A percentile compares a stretch with the other conserved stretches of the same genome.
Conservation (phyloP, 2,329 filamentous ascomycete species). For the Clonostachys solani region DNA sequence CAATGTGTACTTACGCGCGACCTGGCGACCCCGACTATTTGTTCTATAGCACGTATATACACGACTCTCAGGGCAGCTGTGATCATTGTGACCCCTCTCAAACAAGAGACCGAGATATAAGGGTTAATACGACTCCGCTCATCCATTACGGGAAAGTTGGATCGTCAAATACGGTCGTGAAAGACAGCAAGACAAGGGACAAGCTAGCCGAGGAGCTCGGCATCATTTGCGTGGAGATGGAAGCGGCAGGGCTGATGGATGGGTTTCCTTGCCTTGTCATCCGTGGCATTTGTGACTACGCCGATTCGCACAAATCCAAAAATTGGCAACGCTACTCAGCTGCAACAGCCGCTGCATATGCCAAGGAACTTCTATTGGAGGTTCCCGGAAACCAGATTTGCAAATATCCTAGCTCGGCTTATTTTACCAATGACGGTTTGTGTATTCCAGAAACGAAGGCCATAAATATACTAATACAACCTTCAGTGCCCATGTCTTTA, state of each 20-base stretch:
- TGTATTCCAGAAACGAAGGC: too few relatives aligned
- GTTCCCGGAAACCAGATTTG: too few relatives aligned
- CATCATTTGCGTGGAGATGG: constrained; percentile 24
- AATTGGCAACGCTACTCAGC: constrained; percentile 32
- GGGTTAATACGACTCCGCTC: constrained; percentile 22
- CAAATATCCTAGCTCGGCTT: too few relatives aligned
- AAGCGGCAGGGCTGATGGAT: constrained; percentile 22
- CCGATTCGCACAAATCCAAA: constrained; percentile 12
- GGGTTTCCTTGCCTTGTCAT: constrained; percentile 27
- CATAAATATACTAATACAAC: too few relatives aligned
- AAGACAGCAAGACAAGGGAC: constrained; percentile 26
- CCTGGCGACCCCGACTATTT: background rate
- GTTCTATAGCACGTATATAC: background rate
- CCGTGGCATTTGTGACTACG: constrained; percentile 29
- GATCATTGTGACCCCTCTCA: background rate
- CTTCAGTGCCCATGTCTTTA: too few relatives aligned
- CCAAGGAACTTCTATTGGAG: constrained; percentile 8
- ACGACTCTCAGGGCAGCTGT: background rate
- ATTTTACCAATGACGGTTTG: too few relatives aligned
- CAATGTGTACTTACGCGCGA: background rate
- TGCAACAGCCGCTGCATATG: constrained; percentile 22
- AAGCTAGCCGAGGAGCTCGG: constrained; percentile 10
- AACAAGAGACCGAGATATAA: background rate
- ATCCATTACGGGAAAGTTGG: constrained; percentile 12
- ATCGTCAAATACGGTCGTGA: constrained; percentile 30